Evolutionary conservation across 2,329 filamentous ascomycete species (phyloP).

Genomic region (Hypoxylon sp.): DNA sequence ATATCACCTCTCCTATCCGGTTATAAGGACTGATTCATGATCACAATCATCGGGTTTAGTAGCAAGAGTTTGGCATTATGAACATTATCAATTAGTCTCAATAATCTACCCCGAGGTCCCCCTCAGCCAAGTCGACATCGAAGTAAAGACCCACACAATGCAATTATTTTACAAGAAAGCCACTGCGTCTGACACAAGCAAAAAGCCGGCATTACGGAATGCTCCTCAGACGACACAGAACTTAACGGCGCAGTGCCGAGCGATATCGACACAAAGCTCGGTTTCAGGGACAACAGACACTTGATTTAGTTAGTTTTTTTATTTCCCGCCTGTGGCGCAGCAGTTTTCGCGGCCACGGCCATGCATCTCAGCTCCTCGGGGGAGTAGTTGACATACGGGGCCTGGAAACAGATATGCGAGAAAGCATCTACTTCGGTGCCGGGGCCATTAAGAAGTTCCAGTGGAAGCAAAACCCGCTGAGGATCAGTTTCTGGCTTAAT

Average conservation of each 20-base stretch:
- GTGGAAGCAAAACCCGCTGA: neutral
- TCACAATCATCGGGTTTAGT: neutral
- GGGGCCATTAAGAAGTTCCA: neutral
- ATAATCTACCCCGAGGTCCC: neutral
- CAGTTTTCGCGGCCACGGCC: no score
- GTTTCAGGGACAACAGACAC: neutral
- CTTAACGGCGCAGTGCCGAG: neutral
- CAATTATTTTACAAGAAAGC: neutral
- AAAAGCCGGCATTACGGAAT: neutral
- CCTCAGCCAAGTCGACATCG: neutral
- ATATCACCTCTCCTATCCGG: neutral
- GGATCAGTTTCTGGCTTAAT: neutral
- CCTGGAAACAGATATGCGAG: constrained; percentile 11
- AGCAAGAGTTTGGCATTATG: neutral
- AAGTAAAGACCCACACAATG: neutral
- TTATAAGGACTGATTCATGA: neutral
- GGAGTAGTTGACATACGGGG: constrained; percentile 21
- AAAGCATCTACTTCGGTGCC: neutral
- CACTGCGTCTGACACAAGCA: neutral
- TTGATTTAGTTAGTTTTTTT: neutral
- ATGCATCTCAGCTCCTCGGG: constrained; percentile 37
- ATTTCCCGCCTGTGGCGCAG: neutral
- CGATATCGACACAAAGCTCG: neutral
- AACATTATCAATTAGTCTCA: neutral
- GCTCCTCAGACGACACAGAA: neutral